These are phyloP conservation scores for Tremella yokohamensis DNA, from an alignment of 768 basidiomycete genomes.

Conservation along the genomic window DNA sequence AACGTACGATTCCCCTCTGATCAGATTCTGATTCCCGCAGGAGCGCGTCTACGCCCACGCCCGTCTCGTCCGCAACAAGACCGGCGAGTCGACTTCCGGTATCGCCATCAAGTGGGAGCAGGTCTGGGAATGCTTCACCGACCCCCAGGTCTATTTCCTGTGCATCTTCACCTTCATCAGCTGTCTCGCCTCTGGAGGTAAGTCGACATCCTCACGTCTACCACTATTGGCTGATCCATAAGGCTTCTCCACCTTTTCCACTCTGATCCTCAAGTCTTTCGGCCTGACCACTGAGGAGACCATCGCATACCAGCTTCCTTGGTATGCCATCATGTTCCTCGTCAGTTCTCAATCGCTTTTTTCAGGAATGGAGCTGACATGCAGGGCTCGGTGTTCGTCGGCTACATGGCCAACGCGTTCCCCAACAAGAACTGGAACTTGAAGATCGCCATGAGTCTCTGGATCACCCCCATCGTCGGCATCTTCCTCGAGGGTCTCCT, in stretches of 20 bases:
- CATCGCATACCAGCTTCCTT: constrained; percentile 19
- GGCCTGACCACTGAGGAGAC: constrained; percentile 15
- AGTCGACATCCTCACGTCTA: not conserved
- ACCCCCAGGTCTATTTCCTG: constrained; percentile 19
- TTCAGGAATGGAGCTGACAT: not conserved
- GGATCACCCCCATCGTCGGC: constrained; percentile 13
- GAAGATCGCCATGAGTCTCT: constrained; percentile 3
- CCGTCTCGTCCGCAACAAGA: constrained; percentile 20
- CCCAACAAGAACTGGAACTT: constrained; percentile 14
- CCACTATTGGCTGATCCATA: not conserved
- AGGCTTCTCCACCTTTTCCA: constrained; percentile 25
- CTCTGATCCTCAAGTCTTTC: constrained; percentile 22
- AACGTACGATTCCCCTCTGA: not conserved
- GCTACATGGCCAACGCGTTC: constrained; percentile 10
- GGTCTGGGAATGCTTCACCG: constrained; percentile 11
- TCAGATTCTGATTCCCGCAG: not conserved
- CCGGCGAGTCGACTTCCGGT: constrained; percentile 17
- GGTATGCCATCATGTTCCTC: constrained; percentile 17
- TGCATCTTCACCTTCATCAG: constrained; percentile 13
- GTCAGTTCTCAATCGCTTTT: constrained; percentile 13
- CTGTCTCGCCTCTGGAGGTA: constrained; percentile 17
- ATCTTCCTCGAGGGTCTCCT: constrained; percentile 24
- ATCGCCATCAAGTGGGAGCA: constrained; percentile 19
- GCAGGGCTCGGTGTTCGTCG: constrained; percentile 8
- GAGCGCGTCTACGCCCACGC: constrained; percentile 15